Evolutionary conservation across 352 stramenopile genomes (phyloP).

Genomic region (Phytophthora cajani): DNA sequence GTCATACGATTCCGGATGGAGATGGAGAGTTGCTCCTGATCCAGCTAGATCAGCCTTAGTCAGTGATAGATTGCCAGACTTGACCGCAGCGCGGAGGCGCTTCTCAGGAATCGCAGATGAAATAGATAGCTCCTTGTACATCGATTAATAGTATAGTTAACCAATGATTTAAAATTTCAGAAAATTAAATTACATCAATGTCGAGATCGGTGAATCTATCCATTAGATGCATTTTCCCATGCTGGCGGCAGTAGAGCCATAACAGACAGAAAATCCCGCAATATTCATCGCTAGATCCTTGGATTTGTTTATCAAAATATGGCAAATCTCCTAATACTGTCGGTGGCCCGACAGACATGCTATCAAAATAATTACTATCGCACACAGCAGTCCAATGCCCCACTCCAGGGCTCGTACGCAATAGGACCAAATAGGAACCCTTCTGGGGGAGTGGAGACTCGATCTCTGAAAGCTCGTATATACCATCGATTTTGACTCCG

Average conservation of each 20-base stretch:
- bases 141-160: too few relatives aligned
- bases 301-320: constrained; percentile 4
- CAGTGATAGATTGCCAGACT: constrained; percentile 4
- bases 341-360: too few relatives aligned
- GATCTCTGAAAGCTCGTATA: too few relatives aligned
- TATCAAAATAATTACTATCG: too few relatives aligned
- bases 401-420: too few relatives aligned
- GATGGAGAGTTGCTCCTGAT: constrained; percentile 1
- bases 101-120: constrained; percentile 3
- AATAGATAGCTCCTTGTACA: constrained; percentile 17
- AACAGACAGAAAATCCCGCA: too few relatives aligned
- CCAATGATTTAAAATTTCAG: constrained; percentile 5
- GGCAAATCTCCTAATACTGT: constrained; percentile 6
- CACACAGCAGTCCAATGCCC: too few relatives aligned
- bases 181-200: neutral
- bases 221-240: too few relatives aligned
- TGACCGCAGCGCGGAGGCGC: neutral
- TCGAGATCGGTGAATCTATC: neutral
- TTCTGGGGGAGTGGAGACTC: too few relatives aligned
- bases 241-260: too few relatives aligned
- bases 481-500: too few relatives aligned
- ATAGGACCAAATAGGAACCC: too few relatives aligned
- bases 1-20: constrained; percentile 11
- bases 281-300: neutral
- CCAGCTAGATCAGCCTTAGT: constrained; percentile 5